Conservation (phyloP, 306 rosid genomes). For the Fragaria iinumae region DNA sequence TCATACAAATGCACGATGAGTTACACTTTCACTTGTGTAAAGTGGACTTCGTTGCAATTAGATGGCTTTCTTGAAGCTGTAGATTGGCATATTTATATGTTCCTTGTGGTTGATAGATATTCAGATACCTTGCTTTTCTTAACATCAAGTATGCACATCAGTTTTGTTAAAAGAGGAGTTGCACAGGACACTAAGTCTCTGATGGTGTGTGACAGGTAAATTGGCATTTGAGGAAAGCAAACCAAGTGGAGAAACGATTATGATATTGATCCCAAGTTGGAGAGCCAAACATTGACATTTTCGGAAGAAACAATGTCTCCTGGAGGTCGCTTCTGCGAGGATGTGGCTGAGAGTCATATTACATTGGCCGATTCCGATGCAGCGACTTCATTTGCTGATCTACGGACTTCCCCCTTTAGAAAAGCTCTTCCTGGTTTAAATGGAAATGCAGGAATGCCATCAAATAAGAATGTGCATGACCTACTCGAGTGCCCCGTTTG, state of each 20-base stretch:
- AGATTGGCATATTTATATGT: conserved; percentile 11
- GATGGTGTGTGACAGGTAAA: conserved; percentile 25
- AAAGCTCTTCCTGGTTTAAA: conserved; percentile 27
- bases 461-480: conserved; percentile 41
- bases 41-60: conserved; percentile 1
- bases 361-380: conserved; percentile 33
- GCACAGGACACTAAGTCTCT: conserved; percentile 1
- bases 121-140: conserved; percentile 21
- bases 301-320: conserved; percentile 33
- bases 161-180: conserved; percentile 5
- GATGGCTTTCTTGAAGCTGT: conserved; percentile 18
- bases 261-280: conserved; percentile 11
- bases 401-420: conserved; percentile 32
- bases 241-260: conserved; percentile 11
- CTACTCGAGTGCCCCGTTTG: conserved; percentile 63
- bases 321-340: conserved; percentile 39
- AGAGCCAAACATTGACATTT: conserved; percentile 18
- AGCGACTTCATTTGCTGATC: conserved; percentile 32
- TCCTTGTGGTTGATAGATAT: conserved; percentile 6
- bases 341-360: conserved; percentile 30
- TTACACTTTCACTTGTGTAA: not conserved
- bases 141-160: not conserved
- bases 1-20: conserved; percentile 7
- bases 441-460: conserved; percentile 28
- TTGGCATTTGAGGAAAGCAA: conserved; percentile 8